These are phyloP conservation scores for Rhizopogon rudus DNA, from an alignment of 768 basidiomycete genomes.

Conservation along the genomic window DNA sequence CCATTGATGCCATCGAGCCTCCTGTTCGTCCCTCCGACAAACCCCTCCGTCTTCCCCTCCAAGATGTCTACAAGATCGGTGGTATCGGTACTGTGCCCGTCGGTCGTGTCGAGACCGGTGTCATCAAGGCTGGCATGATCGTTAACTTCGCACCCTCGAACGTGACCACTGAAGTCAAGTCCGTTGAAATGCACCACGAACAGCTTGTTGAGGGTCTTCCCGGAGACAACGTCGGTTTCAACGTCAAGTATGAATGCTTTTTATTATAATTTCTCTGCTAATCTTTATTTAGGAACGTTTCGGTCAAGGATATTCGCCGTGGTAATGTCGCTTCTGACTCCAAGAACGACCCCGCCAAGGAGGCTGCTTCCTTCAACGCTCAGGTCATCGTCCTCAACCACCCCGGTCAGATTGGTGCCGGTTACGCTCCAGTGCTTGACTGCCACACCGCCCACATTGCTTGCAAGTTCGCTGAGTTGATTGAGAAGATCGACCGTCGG, in stretches of 20 bases:
- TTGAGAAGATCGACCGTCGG: conserved; percentile 99
- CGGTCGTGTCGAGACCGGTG: conserved; percentile 99
- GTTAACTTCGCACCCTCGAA: conserved; percentile 95
- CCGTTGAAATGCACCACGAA: conserved; percentile 99
- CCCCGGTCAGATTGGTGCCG: conserved; percentile 99
- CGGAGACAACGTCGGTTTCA: conserved; percentile 99
- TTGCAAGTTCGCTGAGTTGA: conserved; percentile 97
- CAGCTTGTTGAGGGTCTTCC: conserved; percentile 92
- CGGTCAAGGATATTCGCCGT: conserved; percentile 99
- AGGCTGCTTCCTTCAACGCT: conserved; percentile 98
- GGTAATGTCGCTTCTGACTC: conserved; percentile 99
- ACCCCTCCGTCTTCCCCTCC: conserved; percentile 99
- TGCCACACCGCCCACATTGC: conserved; percentile 99
- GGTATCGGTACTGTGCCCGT: conserved; percentile 99
- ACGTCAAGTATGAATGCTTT: conserved; percentile 72
- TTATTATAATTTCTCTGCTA: neutral
- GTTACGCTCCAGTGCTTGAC: conserved; percentile 98
- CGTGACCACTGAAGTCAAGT: conserved; percentile 99
- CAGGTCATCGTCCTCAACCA: conserved; percentile 99
- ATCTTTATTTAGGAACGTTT: conserved; percentile 76
- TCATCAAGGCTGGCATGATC: conserved; percentile 99
- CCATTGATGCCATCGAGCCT: conserved; percentile 99
- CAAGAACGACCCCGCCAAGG: conserved; percentile 99
- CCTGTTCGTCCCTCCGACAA: conserved; percentile 96
- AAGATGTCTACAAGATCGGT: conserved; percentile 99